Evolutionary conservation across 2,329 filamentous ascomycete species (phyloP).

Genomic region (Dothideomycetes sp.): DNA sequence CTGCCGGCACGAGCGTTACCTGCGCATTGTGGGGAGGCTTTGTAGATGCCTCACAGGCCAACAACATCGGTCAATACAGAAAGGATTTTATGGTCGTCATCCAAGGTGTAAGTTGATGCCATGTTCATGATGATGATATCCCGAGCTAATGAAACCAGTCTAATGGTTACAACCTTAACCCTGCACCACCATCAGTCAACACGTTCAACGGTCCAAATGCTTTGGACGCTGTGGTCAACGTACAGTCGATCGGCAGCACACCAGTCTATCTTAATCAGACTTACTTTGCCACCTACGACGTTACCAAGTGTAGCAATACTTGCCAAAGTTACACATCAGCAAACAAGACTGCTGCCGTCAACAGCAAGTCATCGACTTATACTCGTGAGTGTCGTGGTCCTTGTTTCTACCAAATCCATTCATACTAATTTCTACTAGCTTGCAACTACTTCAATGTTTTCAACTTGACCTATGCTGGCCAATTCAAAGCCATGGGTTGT

Average conservation of each 20-base stretch:
- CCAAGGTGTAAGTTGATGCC: slow-evolving; percentile 1
- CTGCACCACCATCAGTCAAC: slow-evolving; percentile 10
- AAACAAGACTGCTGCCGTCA: slow-evolving; percentile 2
- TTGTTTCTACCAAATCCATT: neutral
- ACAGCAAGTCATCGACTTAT: slow-evolving; percentile 9
- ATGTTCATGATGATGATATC: neutral
- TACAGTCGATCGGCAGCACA: neutral
- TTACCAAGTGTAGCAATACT: slow-evolving; percentile 7
- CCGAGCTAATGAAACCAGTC: slow-evolving; percentile 1
- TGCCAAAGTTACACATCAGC: slow-evolving; percentile 10
- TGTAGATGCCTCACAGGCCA: slow-evolving; percentile 16
- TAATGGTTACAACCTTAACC: slow-evolving; percentile 15
- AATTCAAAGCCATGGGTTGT: slow-evolving; percentile 13
- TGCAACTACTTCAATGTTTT: slow-evolving; percentile 17
- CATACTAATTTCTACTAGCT: slow-evolving; percentile 1
- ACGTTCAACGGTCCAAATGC: slow-evolving; percentile 13
- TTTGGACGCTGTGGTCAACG: slow-evolving; percentile 10
- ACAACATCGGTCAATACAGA: slow-evolving; percentile 21
- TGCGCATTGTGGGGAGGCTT: slow-evolving; percentile 14
- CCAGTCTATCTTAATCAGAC: slow-evolving; percentile 5
- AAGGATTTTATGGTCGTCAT: slow-evolving; percentile 24
- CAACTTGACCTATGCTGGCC: slow-evolving; percentile 15
- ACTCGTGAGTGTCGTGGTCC: slow-evolving; percentile 1
- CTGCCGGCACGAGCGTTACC: slow-evolving; percentile 4
- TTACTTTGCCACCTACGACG: slow-evolving; percentile 11